Evolutionary conservation across 441 rosid genomes (phyloP), one percentile per base, ranked within the genome.

Genomic region (Brassica hybrid): DNA sequence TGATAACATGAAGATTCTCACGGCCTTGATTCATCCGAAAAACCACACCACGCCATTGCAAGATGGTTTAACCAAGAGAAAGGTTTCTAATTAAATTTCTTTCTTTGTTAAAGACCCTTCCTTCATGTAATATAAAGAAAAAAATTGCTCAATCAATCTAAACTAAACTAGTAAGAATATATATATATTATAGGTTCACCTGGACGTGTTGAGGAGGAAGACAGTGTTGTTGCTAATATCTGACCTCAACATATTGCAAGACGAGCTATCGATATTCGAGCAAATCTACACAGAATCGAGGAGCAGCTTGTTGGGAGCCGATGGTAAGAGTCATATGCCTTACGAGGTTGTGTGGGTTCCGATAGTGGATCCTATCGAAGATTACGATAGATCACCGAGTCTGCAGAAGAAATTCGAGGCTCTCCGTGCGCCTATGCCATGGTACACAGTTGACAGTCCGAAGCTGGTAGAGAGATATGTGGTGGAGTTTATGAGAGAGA

Each of bases 321-420:
- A 88, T 11, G 73, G 84, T 18, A 88, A 88, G 17, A 76, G 71
- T 9, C 83, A 80, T 71, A 82, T 81, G 79, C 90, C 79, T 13
- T 91, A 89, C 65, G 97, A 90, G 85, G 77, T 94, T 19, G 90
- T 92, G 7, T 94, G 98, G 98, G 78, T 94, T 10, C 97, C 96
- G 8, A 50, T 88, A 43, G 69, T 85, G 5, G 97, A 89, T 69
- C 86, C 80, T 16, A 50, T 82, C 0, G 70, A 76, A 32, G 85
- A 80, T 3, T 86, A 76, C 84, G 86, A 81, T n/a, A 89, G 88
- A 1, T 58, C 19, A 38, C 78, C 71, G 43, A 52, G 4, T 57
- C 70, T 73, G 5, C 82, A 82, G 71, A 84, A 72, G 17, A 80
- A 80, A 67, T 93, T 89, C 38, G 87, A 88, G 79, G 63, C 11